Conservation (phyloP, 495 filamentous ascomycete genomes). For the Penicillium psychrofluorescens region DNA sequence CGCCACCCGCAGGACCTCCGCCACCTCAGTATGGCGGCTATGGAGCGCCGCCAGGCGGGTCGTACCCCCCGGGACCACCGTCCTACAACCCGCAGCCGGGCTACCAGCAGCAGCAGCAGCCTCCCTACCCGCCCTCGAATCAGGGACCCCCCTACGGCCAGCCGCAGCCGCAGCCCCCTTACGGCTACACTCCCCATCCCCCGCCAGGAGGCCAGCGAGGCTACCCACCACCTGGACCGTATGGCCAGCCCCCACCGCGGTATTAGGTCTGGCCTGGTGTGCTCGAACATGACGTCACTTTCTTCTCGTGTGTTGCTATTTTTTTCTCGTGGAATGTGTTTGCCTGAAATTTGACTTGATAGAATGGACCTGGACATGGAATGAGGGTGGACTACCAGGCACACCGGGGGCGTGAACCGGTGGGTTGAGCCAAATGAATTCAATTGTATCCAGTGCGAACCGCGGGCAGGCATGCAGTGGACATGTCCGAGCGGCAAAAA, state of each 20-base stretch:
- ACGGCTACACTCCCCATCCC: slow-evolving; percentile 15
- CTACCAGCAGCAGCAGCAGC: slow-evolving; percentile 10
- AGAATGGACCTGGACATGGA: background rate
- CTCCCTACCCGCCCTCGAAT: slow-evolving; percentile 5
- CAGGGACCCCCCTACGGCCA: slow-evolving; percentile 18
- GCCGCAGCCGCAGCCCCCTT: slow-evolving; percentile 15
- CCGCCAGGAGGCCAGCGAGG: slow-evolving; percentile 9
- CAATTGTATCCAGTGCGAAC: too few relatives aligned
- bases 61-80: slow-evolving; percentile 2
- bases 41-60: slow-evolving; percentile 13
- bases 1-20: slow-evolving; percentile 14
- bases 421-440: too few relatives aligned
- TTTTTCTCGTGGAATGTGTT: background rate
- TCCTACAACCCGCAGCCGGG: slow-evolving; percentile 12
- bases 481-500: too few relatives aligned
- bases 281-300: slow-evolving; percentile 5
- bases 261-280: slow-evolving; percentile 12
- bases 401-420: too few relatives aligned
- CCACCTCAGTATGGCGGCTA: slow-evolving; percentile 29
- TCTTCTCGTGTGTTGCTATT: background rate
- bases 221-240: slow-evolving; percentile 16
- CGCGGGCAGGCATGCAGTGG: too few relatives aligned
- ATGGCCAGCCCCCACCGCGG: slow-evolving; percentile 25
- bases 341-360: too few relatives aligned
- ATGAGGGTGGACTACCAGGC: too few relatives aligned